These are phyloP conservation scores for Cryptococcus amylolentus DNA, from an alignment of 1,284 basidiomycete species.

Conservation along the genomic window DNA sequence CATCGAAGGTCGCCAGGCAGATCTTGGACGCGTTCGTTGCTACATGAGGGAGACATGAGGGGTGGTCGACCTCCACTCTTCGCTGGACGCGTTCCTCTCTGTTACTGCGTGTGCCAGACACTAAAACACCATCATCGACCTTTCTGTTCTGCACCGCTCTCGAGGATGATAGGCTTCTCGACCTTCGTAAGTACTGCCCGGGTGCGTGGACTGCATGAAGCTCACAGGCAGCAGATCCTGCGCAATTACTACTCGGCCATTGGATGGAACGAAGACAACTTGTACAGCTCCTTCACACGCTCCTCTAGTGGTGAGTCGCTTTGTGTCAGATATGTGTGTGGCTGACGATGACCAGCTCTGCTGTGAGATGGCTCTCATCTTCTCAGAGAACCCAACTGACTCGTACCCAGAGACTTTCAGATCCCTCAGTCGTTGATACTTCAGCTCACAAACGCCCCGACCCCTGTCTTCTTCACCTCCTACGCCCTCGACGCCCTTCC, in stretches of 20 bases:
- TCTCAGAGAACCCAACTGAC: not conserved
- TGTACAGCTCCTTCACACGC: slow-evolving; percentile 84
- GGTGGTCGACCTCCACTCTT: slow-evolving; percentile 3
- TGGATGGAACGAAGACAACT: slow-evolving; percentile 94
- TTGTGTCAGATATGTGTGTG: not conserved
- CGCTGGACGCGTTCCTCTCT: not conserved
- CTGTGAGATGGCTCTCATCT: not conserved
- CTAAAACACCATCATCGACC: too few species aligned
- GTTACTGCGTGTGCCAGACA: too few species aligned
- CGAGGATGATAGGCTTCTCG: slow-evolving; percentile 15
- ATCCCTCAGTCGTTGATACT: slow-evolving; percentile 43
- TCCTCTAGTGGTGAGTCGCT: slow-evolving; percentile 70
- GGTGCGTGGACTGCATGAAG: not conserved
- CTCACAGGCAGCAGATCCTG: slow-evolving; percentile 13
- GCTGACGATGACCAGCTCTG: not conserved
- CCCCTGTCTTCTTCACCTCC: slow-evolving; percentile 81
- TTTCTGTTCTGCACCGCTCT: not conserved
- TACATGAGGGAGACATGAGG: too few species aligned
- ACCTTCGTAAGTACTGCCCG: slow-evolving; percentile 7
- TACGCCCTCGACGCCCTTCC: slow-evolving; percentile 90
- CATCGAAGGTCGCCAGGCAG: too few species aligned
- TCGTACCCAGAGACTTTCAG: slow-evolving; percentile 32
- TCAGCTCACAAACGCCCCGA: slow-evolving; percentile 86
- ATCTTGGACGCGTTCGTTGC: too few species aligned
- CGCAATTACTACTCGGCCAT: slow-evolving; percentile 74